These are phyloP conservation scores for Plenodomus lindquistii DNA, from an alignment of 2,329 filamentous ascomycete species.

Conservation along the genomic window DNA sequence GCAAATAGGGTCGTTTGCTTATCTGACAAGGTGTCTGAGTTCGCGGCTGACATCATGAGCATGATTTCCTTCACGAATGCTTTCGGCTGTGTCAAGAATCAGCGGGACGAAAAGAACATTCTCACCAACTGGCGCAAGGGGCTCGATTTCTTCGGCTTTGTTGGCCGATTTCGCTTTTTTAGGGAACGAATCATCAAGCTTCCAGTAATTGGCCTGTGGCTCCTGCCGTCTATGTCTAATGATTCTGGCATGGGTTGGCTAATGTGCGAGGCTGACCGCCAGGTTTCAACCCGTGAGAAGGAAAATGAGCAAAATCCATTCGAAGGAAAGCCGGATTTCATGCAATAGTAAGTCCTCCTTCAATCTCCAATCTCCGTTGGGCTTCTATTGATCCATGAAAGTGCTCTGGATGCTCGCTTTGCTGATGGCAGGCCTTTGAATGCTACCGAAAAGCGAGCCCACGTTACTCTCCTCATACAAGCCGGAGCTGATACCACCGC, in stretches of 20 bases:
- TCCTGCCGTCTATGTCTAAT: constrained; percentile 38
- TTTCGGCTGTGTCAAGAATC: constrained; percentile 47
- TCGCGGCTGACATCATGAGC: constrained; percentile 49
- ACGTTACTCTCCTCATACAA: constrained; percentile 46
- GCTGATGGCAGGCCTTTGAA: constrained; percentile 35
- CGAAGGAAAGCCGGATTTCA: constrained; percentile 34
- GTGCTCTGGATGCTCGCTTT: constrained; percentile 40
- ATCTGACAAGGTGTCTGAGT: constrained; percentile 47
- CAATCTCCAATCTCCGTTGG: neutral
- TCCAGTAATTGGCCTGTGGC: constrained; percentile 25
- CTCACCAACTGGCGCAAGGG: constrained; percentile 44
- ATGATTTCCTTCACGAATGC: constrained; percentile 45
- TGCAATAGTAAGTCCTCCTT: constrained; percentile 34
- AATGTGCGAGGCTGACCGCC: constrained; percentile 42
- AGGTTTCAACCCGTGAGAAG: constrained; percentile 36
- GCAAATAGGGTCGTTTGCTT: constrained; percentile 32
- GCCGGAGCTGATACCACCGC: constrained; percentile 46
- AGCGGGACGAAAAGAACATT: constrained; percentile 45
- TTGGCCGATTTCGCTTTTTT: constrained; percentile 41
- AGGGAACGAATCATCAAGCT: constrained; percentile 37
- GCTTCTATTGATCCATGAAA: constrained; percentile 10
- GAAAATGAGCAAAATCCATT: constrained; percentile 22
- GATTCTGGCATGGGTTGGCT: constrained; percentile 44
- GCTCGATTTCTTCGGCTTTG: constrained; percentile 45
- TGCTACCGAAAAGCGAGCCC: constrained; percentile 39